phyloP scores from a whole-genome alignment of 345 rosid genomes.

The Dimocarpus longan region DNA sequence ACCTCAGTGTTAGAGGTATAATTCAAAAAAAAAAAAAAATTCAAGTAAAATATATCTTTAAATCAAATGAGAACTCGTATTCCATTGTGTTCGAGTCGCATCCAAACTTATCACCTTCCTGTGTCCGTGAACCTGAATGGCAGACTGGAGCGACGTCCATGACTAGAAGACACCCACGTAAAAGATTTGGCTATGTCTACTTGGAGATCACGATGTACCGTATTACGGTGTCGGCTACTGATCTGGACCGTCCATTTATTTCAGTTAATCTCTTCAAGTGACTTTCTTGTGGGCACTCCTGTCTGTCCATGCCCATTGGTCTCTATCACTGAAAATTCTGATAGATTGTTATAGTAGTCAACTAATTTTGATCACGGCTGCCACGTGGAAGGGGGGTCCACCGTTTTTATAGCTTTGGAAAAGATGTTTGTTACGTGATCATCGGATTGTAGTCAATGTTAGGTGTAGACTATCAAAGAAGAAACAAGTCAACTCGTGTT shows the following conservation, averaged over 20 bases:
- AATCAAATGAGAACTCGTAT: too few species aligned
- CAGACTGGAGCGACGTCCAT: too few species aligned
- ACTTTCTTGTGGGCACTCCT: neutral
- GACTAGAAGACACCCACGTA: neutral
- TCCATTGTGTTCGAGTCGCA: too few species aligned
- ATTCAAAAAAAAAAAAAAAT: too few species aligned
- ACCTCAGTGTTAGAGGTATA: too few species aligned
- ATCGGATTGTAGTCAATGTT: constrained; percentile 14
- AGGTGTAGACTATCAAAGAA: constrained; percentile 3
- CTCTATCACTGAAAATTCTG: constrained; percentile 5
- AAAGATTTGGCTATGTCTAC: constrained; percentile 22
- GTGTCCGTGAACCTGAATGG: neutral
- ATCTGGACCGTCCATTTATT: constrained; percentile 13
- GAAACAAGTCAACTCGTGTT: constrained; percentile 18
- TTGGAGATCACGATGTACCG: constrained; percentile 18
- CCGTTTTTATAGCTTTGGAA: neutral
- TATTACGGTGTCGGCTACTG: neutral
- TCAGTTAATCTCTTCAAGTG: neutral
- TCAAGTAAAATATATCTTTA: too few species aligned
- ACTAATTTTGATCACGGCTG: neutral
- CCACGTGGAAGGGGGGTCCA: constrained; percentile 16
- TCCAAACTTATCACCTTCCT: too few species aligned
- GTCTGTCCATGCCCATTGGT: neutral
- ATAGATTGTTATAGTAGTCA: neutral
- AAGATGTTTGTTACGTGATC: neutral